Percentiles rank a stretch among this genome's conserved stretches.
Conservation (phyloP, 305 asterid species). For the Lippia alba region DNA sequence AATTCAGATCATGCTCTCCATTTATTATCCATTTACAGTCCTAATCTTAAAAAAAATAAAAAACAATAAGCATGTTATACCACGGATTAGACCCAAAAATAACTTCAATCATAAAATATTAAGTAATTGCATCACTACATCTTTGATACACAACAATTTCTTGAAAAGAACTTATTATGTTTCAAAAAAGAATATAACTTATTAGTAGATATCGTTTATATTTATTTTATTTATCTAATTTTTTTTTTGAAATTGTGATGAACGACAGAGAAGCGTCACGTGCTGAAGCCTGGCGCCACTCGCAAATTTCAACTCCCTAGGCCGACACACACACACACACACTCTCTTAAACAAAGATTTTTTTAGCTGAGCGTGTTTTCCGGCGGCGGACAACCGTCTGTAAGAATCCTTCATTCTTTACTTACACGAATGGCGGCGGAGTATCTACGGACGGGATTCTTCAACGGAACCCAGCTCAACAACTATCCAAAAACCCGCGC, state of each 20-base stretch:
- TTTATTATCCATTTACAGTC: no score
- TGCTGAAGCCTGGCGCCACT: constrained; percentile 43
- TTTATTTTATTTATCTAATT: not conserved
- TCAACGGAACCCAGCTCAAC: constrained; percentile 34
- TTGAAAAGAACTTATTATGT: no score
- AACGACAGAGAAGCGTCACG: constrained; percentile 16
- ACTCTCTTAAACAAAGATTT: not conserved
- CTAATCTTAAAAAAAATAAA: no score
- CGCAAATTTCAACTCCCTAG: constrained; percentile 33
- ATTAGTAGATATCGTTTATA: no score
- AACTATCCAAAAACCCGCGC: constrained; percentile 28
- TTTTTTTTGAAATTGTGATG: constrained; percentile 32
- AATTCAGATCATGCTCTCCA: no score
- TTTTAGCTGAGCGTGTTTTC: constrained; percentile 22
- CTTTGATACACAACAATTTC: not conserved
- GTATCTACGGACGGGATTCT: constrained; percentile 31
- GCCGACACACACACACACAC: constrained; percentile 6
- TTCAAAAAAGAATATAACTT: no score
- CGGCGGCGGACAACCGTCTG: constrained; percentile 32
- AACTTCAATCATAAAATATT: no score
- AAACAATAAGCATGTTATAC: no score
- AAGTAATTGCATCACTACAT: no score
- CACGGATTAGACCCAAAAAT: no score
- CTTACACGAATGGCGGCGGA: constrained; percentile 48
- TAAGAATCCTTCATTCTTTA: not conserved